Conservation (phyloP, 352 stramenopile genomes). For the Phytophthora kernoviae region DNA sequence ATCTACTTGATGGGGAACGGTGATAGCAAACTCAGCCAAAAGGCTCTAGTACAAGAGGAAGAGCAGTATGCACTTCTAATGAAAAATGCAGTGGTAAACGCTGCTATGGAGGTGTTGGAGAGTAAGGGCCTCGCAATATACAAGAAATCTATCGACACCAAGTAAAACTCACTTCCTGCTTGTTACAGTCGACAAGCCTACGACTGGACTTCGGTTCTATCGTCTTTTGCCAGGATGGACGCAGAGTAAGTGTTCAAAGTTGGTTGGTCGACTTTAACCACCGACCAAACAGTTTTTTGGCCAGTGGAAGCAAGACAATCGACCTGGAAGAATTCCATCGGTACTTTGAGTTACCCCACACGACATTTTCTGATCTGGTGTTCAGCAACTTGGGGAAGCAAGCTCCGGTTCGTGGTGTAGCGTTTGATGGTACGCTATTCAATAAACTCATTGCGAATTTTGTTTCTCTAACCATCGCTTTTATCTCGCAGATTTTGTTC, state of each 20-base stretch:
- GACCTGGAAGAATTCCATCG: conserved; percentile 56
- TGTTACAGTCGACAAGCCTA: conserved; percentile 42
- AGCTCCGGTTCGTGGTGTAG: conserved; percentile 33
- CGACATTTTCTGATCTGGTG: conserved; percentile 52
- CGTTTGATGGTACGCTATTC: conserved; percentile 45
- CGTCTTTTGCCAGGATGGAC: conserved; percentile 52
- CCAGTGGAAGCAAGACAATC: conserved; percentile 59
- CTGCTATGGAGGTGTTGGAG: conserved; percentile 43
- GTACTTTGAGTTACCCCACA: conserved; percentile 45
- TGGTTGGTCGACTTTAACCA: neutral
- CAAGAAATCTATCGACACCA: neutral
- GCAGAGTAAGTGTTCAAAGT: conserved; percentile 30
- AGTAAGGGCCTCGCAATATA: conserved; percentile 17
- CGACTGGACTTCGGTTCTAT: conserved; percentile 46
- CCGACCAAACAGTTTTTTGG: neutral
- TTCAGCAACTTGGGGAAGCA: conserved; percentile 63
- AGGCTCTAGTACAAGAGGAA: conserved; percentile 22
- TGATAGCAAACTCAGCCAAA: conserved; percentile 45
- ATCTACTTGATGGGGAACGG: conserved; percentile 56
- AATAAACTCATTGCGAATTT: neutral
- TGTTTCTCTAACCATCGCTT: neutral
- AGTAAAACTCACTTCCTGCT: conserved; percentile 1
- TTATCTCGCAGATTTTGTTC: conserved; percentile 44
- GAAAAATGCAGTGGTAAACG: conserved; percentile 40
- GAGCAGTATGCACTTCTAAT: conserved; percentile 43